phyloP scores from a whole-genome alignment of 768 basidiomycete species.

The Lepiota venenata region DNA sequence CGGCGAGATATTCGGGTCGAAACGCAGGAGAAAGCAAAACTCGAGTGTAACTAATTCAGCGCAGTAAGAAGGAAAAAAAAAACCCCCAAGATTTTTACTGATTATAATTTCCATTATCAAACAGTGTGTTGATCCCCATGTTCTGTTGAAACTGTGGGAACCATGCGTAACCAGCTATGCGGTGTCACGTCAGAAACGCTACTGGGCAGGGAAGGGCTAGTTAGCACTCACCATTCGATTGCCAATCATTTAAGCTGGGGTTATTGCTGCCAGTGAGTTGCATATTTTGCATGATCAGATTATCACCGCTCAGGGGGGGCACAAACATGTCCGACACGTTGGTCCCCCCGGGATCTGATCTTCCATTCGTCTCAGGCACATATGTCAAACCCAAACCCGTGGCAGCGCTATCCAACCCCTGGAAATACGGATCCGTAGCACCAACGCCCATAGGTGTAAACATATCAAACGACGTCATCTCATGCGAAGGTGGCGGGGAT shows the following conservation, averaged over 20 bases:
- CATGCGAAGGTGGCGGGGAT: conserved; percentile 43
- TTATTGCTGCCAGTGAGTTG: conserved; percentile 56
- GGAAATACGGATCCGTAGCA: conserved; percentile 11
- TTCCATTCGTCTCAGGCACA: conserved; percentile 18
- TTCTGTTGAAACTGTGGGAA: conserved; percentile 38
- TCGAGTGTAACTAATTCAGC: too few species aligned
- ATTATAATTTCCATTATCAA: neutral
- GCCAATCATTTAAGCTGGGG: conserved; percentile 46
- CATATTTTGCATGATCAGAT: conserved; percentile 58
- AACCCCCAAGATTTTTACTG: neutral
- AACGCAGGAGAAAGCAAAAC: too few species aligned
- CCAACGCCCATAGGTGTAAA: conserved; percentile 28
- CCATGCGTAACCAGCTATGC: conserved; percentile 33
- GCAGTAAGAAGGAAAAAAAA: too few species aligned
- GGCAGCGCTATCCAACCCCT: conserved; percentile 16
- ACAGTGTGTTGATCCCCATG: conserved; percentile 25
- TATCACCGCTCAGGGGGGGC: conserved; percentile 54
- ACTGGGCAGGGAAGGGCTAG: neutral
- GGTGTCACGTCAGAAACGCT: neutral
- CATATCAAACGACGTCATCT: conserved; percentile 43
- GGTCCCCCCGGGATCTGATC: neutral
- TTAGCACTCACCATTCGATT: conserved; percentile 3
- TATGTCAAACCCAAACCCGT: conserved; percentile 18
- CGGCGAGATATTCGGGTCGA: too few species aligned
- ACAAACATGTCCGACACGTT: conserved; percentile 41